Percentiles rank a stretch among this genome's conserved stretches.
Evolutionary conservation across 2,329 filamentous ascomycete species (phyloP).

Genomic region (Venturia effusa): DNA sequence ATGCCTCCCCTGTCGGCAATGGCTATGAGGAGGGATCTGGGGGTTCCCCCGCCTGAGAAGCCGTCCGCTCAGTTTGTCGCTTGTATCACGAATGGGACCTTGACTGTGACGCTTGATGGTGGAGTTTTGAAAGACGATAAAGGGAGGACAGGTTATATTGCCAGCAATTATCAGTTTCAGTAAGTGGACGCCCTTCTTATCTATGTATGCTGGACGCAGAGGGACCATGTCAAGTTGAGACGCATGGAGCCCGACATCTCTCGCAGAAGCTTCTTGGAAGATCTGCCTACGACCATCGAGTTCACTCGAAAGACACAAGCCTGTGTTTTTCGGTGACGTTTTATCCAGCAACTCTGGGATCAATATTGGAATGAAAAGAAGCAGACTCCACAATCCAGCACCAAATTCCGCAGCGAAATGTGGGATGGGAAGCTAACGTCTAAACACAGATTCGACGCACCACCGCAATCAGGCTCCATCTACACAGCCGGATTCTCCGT

Average conservation of each 20-base stretch:
- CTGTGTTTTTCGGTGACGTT: too few relatives aligned
- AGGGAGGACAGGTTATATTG: slow-evolving; percentile 66
- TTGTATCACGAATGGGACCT: slow-evolving; percentile 14
- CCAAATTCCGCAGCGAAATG: too few relatives aligned
- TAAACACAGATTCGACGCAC: slow-evolving; percentile 23
- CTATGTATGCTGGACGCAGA: too few relatives aligned
- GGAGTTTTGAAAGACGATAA: slow-evolving; percentile 55
- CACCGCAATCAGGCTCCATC: slow-evolving; percentile 56
- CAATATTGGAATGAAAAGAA: too few relatives aligned
- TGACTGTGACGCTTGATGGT: slow-evolving; percentile 52
- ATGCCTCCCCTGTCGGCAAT: neutral
- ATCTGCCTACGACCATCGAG: too few relatives aligned
- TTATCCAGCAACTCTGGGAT: too few relatives aligned
- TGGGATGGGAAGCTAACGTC: neutral
- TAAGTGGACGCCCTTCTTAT: neutral
- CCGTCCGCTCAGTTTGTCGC: neutral
- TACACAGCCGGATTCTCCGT: slow-evolving; percentile 65
- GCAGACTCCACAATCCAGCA: too few relatives aligned
- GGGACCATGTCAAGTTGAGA: too few relatives aligned
- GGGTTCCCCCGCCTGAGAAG: neutral
- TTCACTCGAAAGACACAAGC: too few relatives aligned
- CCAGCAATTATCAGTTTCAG: slow-evolving; percentile 58
- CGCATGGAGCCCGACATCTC: too few relatives aligned
- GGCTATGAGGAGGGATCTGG: neutral
- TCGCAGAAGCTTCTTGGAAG: too few relatives aligned